Conservation (phyloP, 805 yeast genomes). For the Cyberlindnera saturnus region DNA sequence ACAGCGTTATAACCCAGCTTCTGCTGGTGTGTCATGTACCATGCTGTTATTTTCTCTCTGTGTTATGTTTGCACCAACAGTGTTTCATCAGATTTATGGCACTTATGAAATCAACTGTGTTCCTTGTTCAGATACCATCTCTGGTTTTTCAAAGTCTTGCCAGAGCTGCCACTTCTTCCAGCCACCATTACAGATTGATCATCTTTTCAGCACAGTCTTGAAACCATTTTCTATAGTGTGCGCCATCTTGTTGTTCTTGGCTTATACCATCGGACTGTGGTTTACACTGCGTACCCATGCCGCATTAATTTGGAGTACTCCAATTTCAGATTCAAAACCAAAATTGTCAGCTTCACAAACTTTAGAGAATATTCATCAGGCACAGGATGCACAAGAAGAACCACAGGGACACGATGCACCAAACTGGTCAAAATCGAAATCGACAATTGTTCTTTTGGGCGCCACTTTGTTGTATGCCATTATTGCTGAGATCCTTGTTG, state of each 20-base stretch:
- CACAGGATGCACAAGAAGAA: slow-evolving; percentile 8
- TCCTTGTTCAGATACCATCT: slow-evolving; percentile 33
- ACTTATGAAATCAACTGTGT: slow-evolving; percentile 71
- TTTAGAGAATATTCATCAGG: slow-evolving; percentile 10
- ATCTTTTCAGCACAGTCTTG: slow-evolving; percentile 58
- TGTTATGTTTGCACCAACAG: slow-evolving; percentile 88
- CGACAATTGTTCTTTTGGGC: slow-evolving; percentile 71
- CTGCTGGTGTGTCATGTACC: slow-evolving; percentile 96
- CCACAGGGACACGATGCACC: slow-evolving; percentile 87
- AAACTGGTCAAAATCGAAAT: slow-evolving; percentile 87
- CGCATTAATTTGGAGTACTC: slow-evolving; percentile 87
- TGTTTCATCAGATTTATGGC: slow-evolving; percentile 86
- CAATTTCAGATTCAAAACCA: slow-evolving; percentile 30
- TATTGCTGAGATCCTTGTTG: slow-evolving; percentile 91
- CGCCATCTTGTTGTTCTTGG: slow-evolving; percentile 72
- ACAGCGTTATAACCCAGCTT: slow-evolving; percentile 89
- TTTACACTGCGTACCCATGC: slow-evolving; percentile 96
- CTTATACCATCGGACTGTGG: slow-evolving; percentile 83
- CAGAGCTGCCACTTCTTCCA: slow-evolving; percentile 71
- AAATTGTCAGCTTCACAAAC: slow-evolving; percentile 11
- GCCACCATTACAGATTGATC: slow-evolving; percentile 66
- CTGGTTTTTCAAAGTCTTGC: slow-evolving; percentile 36
- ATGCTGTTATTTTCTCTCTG: slow-evolving; percentile 88
- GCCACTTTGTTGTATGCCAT: slow-evolving; percentile 87
- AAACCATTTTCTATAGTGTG: slow-evolving; percentile 80